Evolutionary conservation across 352 stramenopile genomes (phyloP).

Genomic region (Phytopythium delawarense): DNA sequence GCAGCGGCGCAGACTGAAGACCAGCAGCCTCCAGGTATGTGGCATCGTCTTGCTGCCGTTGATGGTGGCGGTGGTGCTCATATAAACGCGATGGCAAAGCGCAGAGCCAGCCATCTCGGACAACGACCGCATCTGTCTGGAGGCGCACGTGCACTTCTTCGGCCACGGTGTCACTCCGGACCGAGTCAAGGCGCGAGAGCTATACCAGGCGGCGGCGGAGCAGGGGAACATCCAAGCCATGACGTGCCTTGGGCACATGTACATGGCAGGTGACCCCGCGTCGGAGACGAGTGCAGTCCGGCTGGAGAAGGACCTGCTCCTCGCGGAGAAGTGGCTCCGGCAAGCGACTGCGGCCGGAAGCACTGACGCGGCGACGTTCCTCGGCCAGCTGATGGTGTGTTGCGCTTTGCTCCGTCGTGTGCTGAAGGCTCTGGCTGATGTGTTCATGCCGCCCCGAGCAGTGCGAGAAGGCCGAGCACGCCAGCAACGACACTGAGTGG

Average conservation of each 20-base stretch:
- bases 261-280: constrained; percentile 23
- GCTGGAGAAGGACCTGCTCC: constrained; percentile 45
- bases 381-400: constrained; percentile 51
- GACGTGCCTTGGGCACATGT: constrained; percentile 64
- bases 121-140: constrained; percentile 36
- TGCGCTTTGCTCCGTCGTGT: background rate
- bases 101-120: constrained; percentile 1
- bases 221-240: constrained; percentile 38
- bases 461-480: constrained; percentile 43
- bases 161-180: constrained; percentile 42
- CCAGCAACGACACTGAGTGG: constrained; percentile 25
- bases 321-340: constrained; percentile 51
- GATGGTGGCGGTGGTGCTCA: background rate
- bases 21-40: background rate
- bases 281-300: constrained; percentile 1
- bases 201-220: constrained; percentile 61
- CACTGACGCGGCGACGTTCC: constrained; percentile 38
- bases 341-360: constrained; percentile 32
- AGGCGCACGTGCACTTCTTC: constrained; percentile 64
- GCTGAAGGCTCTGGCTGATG: background rate
- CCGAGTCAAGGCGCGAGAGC: constrained; percentile 30
- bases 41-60: background rate
- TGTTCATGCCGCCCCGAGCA: constrained; percentile 6
- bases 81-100: background rate
- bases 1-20: background rate